Percentiles rank a stretch among this genome's conserved stretches.
These are phyloP conservation scores for Sporothrix brasiliensis DNA, from an alignment of 2,329 filamentous ascomycete genomes.

Conservation along the genomic window DNA sequence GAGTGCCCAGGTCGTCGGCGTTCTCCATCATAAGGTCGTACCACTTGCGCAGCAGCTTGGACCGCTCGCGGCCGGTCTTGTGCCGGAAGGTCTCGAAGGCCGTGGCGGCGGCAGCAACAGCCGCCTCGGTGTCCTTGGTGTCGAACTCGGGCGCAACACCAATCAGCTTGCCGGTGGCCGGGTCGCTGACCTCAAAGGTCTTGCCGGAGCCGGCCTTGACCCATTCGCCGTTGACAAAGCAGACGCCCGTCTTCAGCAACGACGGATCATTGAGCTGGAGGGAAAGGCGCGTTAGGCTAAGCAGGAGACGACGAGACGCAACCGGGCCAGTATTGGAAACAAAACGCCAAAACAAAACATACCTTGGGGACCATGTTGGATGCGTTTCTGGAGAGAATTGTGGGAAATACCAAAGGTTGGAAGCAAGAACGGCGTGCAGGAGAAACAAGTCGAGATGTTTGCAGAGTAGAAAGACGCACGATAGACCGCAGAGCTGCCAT, in stretches of 20 bases:
- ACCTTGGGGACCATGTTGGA: constrained; percentile 56
- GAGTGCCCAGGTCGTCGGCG: constrained; percentile 74
- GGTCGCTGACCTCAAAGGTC: constrained; percentile 89
- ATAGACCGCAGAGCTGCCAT: constrained; percentile 31
- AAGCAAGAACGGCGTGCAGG: constrained; percentile 39
- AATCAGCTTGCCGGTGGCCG: constrained; percentile 77
- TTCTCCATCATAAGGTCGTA: constrained; percentile 80
- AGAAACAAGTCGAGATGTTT: constrained; percentile 9
- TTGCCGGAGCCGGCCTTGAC: constrained; percentile 80
- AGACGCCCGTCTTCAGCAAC: constrained; percentile 78
- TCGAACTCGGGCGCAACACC: constrained; percentile 85
- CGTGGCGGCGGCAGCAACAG: constrained; percentile 78
- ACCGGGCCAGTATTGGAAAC: background rate
- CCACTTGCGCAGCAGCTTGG: constrained; percentile 76
- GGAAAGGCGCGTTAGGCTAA: background rate
- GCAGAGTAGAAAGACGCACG: constrained; percentile 31
- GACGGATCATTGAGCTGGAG: constrained; percentile 74
- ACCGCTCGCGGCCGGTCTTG: constrained; percentile 72
- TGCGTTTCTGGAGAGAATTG: constrained; percentile 40
- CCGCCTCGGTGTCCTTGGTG: constrained; percentile 72
- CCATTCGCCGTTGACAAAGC: constrained; percentile 94
- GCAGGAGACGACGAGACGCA: background rate
- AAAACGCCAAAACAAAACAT: constrained; percentile 10
- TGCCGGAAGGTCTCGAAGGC: constrained; percentile 73
- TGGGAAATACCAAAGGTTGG: constrained; percentile 40